Percentiles rank a stretch among this genome's conserved stretches.
These are phyloP conservation scores for Ramaria rubella DNA, from an alignment of 768 basidiomycete genomes.

Conservation along the genomic window DNA sequence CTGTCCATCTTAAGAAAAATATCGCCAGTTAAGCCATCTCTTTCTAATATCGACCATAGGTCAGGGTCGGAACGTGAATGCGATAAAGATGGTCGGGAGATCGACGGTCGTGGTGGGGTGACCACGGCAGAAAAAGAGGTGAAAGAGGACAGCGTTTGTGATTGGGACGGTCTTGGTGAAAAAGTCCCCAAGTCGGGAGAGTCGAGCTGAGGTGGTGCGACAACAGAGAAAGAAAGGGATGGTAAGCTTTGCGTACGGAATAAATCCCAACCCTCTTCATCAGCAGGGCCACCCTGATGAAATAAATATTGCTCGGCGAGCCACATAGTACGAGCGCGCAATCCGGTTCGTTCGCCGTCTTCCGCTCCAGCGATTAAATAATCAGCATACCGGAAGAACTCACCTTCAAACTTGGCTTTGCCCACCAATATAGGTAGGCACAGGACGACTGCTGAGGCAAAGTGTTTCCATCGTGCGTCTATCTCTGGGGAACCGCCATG, in stretches of 20 bases:
- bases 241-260: conserved; percentile 35
- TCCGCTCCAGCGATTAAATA: conserved; percentile 56
- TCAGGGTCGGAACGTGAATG: conserved; percentile 6
- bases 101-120: conserved; percentile 13
- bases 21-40: conserved; percentile 63
- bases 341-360: conserved; percentile 31
- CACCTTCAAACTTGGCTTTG: conserved; percentile 54
- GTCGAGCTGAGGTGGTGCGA: conserved; percentile 16
- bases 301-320: conserved; percentile 59
- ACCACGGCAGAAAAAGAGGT: background rate
- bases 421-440: conserved; percentile 52
- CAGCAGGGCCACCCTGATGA: conserved; percentile 48
- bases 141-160: conserved; percentile 22
- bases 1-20: conserved; percentile 59
- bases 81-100: conserved; percentile 1
- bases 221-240: conserved; percentile 36
- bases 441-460: conserved; percentile 55
- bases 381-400: conserved; percentile 59
- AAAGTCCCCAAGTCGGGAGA: conserved; percentile 46
- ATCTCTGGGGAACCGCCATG: conserved; percentile 10
- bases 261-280: conserved; percentile 48
- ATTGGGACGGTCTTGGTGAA: conserved; percentile 47
- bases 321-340: conserved; percentile 50
- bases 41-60: conserved; percentile 49
- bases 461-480: conserved; percentile 47